Base-by-base conservation (phyloP, 164 flowering plant genomes). In the Aristolochia contorta region DNA sequence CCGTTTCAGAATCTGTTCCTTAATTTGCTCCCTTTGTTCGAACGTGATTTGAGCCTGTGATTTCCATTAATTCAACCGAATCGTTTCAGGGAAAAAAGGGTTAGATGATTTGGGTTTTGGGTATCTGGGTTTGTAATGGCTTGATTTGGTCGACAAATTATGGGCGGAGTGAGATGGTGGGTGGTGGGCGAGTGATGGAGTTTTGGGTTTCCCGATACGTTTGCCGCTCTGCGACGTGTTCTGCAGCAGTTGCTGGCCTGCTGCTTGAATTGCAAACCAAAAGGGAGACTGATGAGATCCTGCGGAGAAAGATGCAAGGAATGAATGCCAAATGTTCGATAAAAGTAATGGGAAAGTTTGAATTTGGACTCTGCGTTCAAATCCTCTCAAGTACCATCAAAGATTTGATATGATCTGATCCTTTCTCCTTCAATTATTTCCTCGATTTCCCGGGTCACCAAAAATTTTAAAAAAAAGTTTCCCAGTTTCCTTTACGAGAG, bases 211-310 rank as follows among this genome's bases (percentile, higher is more conserved):
- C 64, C 71, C 84, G 46, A 79, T 57, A 74, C 24, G 23, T 61
- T 73, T 80, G 84, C 66, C 72, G 52, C 74, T 63, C 65, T 64
- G 74, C 58, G 66, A n/a, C n/a, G 30, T 27, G 14, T 59, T 49
- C 69, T 74, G 80, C 79, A 66, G 58, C 21, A 62, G 60, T 71
- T 77, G 81, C 74, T 66, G 73, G 78, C 63, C 55, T 82, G 87
- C 63, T 77, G 65, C 69, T 71, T 74, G 69, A 74, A 66, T 65
- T 67, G 79, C 59, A 77, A n/a, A 80, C 85, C 75, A 72, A 78
- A 73, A 78, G 74, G 75, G 64, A 64, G 76, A 60, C 61, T 63
- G 80, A 79, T 79, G 77, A 80, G 80, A 77, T 83, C 75, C 63
- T 74, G 74, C 79, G 65, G 60, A 60, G 32, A 58, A 72, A 30